Evolutionary conservation across 2,329 filamentous ascomycete genomes (phyloP).

Genomic region (Catunica adiposa): DNA sequence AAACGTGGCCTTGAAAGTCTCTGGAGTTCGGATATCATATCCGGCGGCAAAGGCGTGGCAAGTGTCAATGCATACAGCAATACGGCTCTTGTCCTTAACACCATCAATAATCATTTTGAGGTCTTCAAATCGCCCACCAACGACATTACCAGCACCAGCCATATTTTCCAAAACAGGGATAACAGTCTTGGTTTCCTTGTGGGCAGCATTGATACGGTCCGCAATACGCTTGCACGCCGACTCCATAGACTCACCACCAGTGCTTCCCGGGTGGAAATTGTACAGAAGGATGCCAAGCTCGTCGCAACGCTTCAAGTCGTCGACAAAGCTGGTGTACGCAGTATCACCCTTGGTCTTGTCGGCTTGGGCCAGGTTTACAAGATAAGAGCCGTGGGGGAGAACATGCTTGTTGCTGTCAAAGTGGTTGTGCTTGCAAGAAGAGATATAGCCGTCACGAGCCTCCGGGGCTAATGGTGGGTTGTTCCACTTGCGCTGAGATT

Average conservation of each 20-base stretch:
- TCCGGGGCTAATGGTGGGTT: conserved; percentile 60
- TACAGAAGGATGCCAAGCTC: conserved; percentile 77
- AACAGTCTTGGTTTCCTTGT: conserved; percentile 58
- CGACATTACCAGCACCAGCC: conserved; percentile 75
- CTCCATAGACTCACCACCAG: conserved; percentile 43
- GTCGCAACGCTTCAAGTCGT: conserved; percentile 77
- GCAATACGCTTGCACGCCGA: conserved; percentile 68
- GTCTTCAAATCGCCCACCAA: conserved; percentile 75
- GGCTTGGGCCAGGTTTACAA: conserved; percentile 83
- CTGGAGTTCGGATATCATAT: conserved; percentile 67
- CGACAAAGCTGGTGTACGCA: conserved; percentile 70
- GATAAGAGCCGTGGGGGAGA: conserved; percentile 86
- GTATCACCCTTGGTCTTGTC: conserved; percentile 67
- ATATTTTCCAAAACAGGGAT: conserved; percentile 87
- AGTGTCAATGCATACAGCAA: conserved; percentile 92
- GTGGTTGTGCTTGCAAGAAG: conserved; percentile 47
- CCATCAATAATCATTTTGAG: conserved; percentile 66
- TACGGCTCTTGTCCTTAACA: conserved; percentile 63
- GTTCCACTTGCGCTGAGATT: conserved; percentile 89
- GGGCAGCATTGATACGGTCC: conserved; percentile 62
- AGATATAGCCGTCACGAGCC: conserved; percentile 51
- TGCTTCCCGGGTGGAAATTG: conserved; percentile 91
- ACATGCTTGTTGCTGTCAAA: conserved; percentile 59
- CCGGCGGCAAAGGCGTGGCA: conserved; percentile 93
- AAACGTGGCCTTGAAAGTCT: conserved; percentile 58